Evolutionary conservation across 1,139 yeast genomes (phyloP), one percentile per base, ranked within the genome.

Genomic region (Pichia kudriavzevii): DNA sequence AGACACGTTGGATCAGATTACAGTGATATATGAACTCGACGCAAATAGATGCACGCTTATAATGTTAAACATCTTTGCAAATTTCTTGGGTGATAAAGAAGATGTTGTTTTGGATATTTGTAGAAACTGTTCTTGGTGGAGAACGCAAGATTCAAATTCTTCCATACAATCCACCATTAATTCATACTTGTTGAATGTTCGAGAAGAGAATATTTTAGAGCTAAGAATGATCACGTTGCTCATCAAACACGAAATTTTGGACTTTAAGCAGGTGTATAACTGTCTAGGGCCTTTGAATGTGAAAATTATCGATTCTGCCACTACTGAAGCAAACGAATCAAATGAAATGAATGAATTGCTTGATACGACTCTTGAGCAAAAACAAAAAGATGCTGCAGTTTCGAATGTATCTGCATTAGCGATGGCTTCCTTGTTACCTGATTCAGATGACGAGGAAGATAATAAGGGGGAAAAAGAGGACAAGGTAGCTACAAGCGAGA

Each of bases 321-420:
- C 31, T 6, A 27, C 49, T 11, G 32, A 18, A 13, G 38, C 39
- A 11, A 26, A 34, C 4, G 65, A 41, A 9, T 42, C 61, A 28
- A 60, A 59, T 1, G 68, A 58, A 13, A 59, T 76, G 60, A 50
- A 49, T 1, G 47, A 50, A 9, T 59, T 76, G 26, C 71, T 75
- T 32, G 58, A 57, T 2, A 56, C 58, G 5, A 72, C 74, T 55
- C 66, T 72, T 25, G 63, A 64, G 19, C 65, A 69, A 16, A 54
- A 81, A 46, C 77, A 78, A n/a, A 74, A 74, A 12, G 70, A 76
- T 38, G 77, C 81, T 0, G 66, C 69, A 47, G 64, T 67, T 42
- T 81, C 93, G 0, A 72, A 75, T 18, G 81, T 85, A 0, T 82
- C 81, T 42, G 94, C 95, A 0, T 61, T 88, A 35, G 93, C 96